Base-by-base conservation (phyloP, 768 basidiomycete genomes). In the Kondoa subrosea region DNA sequence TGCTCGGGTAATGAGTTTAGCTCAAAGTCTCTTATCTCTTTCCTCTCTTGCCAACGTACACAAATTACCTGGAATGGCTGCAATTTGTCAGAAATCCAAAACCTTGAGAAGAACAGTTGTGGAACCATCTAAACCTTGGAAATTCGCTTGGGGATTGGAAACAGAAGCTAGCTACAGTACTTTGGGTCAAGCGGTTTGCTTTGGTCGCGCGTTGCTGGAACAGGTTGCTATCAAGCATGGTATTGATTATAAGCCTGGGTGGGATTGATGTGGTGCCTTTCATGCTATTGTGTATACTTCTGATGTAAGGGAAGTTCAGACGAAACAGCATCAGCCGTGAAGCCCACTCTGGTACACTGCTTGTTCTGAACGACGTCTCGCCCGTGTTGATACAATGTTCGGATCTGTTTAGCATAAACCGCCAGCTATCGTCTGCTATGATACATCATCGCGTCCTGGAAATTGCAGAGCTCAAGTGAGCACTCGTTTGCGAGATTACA, bases 131-230 rank as follows among this genome's bases (percentile, higher is more conserved):
- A 3, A 32, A 32, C 61, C 61, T 3, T 63, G 61, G 61, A 3
- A n/a, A 3, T 63, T 63, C 30, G 26, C 61, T 8, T 63, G 27
- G 29, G 16, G 29, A 16, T 32, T 63, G 12, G 61, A 63, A 17
- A 63, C 61, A 3, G 33, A 63, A 14, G 61, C 29, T 15, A 16
- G n/a, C 3, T 31, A 16, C 8, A 33, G 29, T 12, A 33, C 29
- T 3, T 32, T 63, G 30, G 3, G 61, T 31, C 61, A 63, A 32
- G 15, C 61, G 16, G 61, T 63, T 33, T 63, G 61, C 29, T 63
- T 63, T n/a, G 61, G 61, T 8, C 16, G 61, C 8, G 61, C 61
- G 3, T 33, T 63, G 26, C 3, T 63, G 14, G 61, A 63, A n/a
- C 30, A 32, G 29, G 3, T 63, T 12, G 61, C 61, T 3, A 4